A percentile compares a stretch with the other conserved stretches of the same genome.
phyloP scores from a whole-genome alignment of 2,329 filamentous ascomycete genomes.

The Aspergillus sp. region DNA sequence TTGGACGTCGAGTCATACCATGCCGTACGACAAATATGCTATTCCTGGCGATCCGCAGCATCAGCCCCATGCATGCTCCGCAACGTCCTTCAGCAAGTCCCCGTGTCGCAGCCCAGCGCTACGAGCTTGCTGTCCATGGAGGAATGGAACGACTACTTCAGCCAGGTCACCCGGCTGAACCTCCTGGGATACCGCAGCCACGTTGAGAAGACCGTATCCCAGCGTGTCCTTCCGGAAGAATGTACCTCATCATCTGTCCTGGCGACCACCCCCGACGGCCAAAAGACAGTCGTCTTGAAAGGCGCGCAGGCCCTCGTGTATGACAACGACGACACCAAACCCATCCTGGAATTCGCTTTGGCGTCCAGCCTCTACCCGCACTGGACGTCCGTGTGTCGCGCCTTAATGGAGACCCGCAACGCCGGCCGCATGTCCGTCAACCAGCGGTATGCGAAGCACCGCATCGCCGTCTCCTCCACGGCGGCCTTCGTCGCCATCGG shows the following conservation, averaged over 20 bases:
- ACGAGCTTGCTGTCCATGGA: slow-evolving; percentile 7
- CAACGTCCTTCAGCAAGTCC: slow-evolving; percentile 11
- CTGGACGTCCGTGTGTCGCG: slow-evolving; percentile 18
- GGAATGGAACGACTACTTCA: slow-evolving; percentile 18
- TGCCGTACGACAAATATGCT: slow-evolving; percentile 17
- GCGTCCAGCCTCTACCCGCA: slow-evolving; percentile 16
- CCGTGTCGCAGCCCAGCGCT: slow-evolving; percentile 10
- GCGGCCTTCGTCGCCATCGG: slow-evolving; percentile 17
- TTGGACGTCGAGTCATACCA: slow-evolving; percentile 17
- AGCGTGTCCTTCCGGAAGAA: slow-evolving; percentile 7
- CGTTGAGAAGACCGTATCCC: slow-evolving; percentile 9
- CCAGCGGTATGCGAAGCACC: slow-evolving; percentile 14
- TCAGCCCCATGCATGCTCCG: slow-evolving; percentile 16
- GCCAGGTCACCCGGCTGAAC: slow-evolving; percentile 15
- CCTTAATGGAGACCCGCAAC: slow-evolving; percentile 8
- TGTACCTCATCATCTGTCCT: slow-evolving; percentile 11
- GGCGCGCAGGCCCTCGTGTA: slow-evolving; percentile 14
- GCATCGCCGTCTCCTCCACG: slow-evolving; percentile 16
- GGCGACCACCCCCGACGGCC: slow-evolving; percentile 10
- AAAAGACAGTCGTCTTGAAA: slow-evolving; percentile 10
- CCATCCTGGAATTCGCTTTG: slow-evolving; percentile 9
- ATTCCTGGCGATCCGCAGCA: slow-evolving; percentile 16
- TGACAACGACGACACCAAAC: not conserved
- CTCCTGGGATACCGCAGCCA: slow-evolving; percentile 11
- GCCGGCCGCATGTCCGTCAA: slow-evolving; percentile 9